Evolutionary conservation across 2,329 filamentous ascomycete species (phyloP).

Genomic region (Talaromyces sp.): DNA sequence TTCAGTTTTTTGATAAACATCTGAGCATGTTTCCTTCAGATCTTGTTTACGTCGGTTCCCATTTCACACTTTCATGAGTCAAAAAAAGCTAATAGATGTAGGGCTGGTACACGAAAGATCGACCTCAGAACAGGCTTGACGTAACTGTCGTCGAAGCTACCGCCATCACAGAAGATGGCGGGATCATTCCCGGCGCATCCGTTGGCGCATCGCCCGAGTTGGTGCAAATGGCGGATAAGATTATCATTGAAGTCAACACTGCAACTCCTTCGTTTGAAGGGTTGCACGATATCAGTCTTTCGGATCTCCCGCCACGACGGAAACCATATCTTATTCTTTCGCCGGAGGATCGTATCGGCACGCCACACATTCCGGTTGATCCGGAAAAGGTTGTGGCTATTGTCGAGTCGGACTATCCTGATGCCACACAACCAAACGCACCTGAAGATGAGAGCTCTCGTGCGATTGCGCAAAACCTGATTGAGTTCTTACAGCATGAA

Average conservation of each 20-base stretch:
- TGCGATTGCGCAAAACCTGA: conserved; percentile 73
- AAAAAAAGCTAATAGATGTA: conserved; percentile 27
- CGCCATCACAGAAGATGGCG: conserved; percentile 83
- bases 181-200: conserved; percentile 80
- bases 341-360: conserved; percentile 82
- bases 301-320: conserved; percentile 73
- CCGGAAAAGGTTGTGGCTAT: conserved; percentile 80
- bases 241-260: conserved; percentile 92
- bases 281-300: conserved; percentile 86
- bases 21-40: conserved; percentile 88
- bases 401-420: conserved; percentile 79
- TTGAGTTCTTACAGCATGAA: conserved; percentile 84
- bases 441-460: conserved; percentile 70
- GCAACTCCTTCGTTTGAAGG: conserved; percentile 79
- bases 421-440: conserved; percentile 70
- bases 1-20: conserved; percentile 93
- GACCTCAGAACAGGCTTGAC: conserved; percentile 69
- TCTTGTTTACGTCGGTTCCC: conserved; percentile 64
- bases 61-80: neutral
- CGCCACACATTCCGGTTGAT: conserved; percentile 76
- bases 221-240: conserved; percentile 86
- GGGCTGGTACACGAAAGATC: conserved; percentile 81
- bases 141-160: conserved; percentile 82
- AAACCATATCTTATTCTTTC: conserved; percentile 85
- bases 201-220: conserved; percentile 83